Base-by-base conservation (phyloP, 371 early-diverging fungal genomes). In the Parasitella parasitica region DNA sequence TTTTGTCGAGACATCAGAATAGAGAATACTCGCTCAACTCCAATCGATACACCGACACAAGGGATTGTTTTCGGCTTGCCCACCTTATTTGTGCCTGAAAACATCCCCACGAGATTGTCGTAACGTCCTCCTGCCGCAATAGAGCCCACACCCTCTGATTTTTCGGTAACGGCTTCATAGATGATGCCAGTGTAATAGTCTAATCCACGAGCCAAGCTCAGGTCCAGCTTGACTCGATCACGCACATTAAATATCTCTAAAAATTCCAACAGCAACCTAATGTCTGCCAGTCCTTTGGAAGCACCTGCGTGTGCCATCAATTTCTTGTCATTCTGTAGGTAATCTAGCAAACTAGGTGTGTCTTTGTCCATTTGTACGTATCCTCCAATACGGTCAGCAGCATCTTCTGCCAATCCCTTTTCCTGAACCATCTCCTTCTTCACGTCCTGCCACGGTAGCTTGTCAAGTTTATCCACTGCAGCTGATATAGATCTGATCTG, bases 141-240 rank as follows among this genome's bases (percentile, higher is more conserved):
- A 4, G 99, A 97, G 11, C 99, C 99, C 5, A 98, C 88, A n/a
- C 97, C 95, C 22, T 85, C 86, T 13, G 81, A 75, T 28, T 80
- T 72, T 16, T 78, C 82, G 15, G 93, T 82, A 8, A 96, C 91
- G 4, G 97, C 99, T 80, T 99, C 99, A 70, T 99, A 95, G 66
- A 99, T 98, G 55, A 99, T 86, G 28, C 99, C 99, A 9, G 99
- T 99, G 86, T 99, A 99, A 77, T 99, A 99, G 72, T 99, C 99
- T 46, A 99, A 77, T 15, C 99, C 99, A 54, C 99, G 86, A 6
- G 99, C 99, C 56, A 99, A 82, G 59, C 92, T 92, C 55, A 99
- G 76, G 75, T 99, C 99, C 57, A 99, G 89, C 34, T 61, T 57
- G 36, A 88, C 79, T 51, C 84, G 82, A 32, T 90, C 82, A 2